Conservation (phyloP, 1,139 yeast species). For the Pneumocystis murina region DNA sequence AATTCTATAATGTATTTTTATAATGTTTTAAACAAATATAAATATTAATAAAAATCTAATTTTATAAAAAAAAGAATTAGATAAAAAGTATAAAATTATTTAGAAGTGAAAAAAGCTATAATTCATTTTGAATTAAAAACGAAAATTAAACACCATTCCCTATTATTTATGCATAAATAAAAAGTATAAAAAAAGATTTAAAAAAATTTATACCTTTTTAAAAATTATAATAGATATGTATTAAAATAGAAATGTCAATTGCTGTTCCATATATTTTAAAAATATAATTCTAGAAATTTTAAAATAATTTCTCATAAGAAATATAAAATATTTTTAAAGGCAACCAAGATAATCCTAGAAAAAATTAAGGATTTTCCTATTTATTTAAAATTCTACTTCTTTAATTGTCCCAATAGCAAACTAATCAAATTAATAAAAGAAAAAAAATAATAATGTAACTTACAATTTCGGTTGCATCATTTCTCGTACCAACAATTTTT, state of each 20-base stretch:
- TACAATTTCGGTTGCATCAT: slow-evolving; percentile 89
- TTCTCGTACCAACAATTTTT: slow-evolving; percentile 91
- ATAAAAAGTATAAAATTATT: neutral
- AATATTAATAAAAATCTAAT: neutral
- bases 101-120: neutral
- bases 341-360: neutral
- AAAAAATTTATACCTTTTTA: neutral
- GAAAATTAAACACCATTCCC: neutral
- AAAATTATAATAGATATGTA: neutral
- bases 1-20: neutral
- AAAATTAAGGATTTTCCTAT: neutral
- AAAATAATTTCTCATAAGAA: neutral
- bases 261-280: neutral
- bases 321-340: neutral
- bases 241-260: neutral
- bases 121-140: neutral
- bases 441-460: slow-evolving; percentile 13
- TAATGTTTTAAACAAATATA: neutral
- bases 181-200: neutral
- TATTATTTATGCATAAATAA: neutral
- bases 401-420: slow-evolving; percentile 62
- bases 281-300: neutral
- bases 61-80: neutral
- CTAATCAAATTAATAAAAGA: slow-evolving; percentile 4
- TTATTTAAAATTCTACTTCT: slow-evolving; percentile 75